Evolutionary conservation across 2,329 filamentous ascomycete genomes (phyloP).

Genomic region (Hypoxylon sp.): DNA sequence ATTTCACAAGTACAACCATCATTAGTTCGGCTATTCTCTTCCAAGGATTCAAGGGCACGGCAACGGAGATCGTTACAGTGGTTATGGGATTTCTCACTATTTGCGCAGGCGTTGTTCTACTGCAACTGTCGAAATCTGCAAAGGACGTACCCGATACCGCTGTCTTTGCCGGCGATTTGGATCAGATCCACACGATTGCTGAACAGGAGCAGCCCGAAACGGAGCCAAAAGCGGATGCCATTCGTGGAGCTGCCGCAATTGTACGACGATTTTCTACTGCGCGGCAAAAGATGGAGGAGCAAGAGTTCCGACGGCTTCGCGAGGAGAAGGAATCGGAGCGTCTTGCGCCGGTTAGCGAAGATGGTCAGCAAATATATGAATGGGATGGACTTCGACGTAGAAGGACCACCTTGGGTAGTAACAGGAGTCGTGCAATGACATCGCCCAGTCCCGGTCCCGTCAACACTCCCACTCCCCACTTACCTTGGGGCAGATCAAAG

Average conservation of each 20-base stretch:
- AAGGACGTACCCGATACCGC: constrained; percentile 96
- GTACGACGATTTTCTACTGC: constrained; percentile 82
- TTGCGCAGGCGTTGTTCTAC: constrained; percentile 88
- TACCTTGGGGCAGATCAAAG: constrained; percentile 87
- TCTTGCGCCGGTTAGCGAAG: constrained; percentile 81
- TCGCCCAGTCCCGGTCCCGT: constrained; percentile 52
- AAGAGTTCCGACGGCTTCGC: constrained; percentile 81
- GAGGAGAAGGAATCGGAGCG: constrained; percentile 79
- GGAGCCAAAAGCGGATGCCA: constrained; percentile 95
- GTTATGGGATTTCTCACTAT: constrained; percentile 95
- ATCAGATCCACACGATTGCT: constrained; percentile 94
- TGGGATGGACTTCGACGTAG: constrained; percentile 92
- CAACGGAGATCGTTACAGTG: constrained; percentile 83
- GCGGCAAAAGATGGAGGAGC: constrained; percentile 80
- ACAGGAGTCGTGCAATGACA: constrained; percentile 53
- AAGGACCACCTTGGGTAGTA: constrained; percentile 64
- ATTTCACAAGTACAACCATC: constrained; percentile 96
- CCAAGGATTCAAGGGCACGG: constrained; percentile 90
- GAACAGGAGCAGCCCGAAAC: constrained; percentile 96
- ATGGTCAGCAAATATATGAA: constrained; percentile 77
- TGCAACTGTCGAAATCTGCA: constrained; percentile 97
- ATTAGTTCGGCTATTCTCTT: constrained; percentile 93
- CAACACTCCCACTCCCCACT: constrained; percentile 63
- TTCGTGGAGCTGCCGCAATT: constrained; percentile 89
- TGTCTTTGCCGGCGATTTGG: constrained; percentile 90